Evolutionary conservation across 306 rosid species (phyloP), one percentile per base, ranked within the genome.

Genomic region (Gillenia trifoliata): DNA sequence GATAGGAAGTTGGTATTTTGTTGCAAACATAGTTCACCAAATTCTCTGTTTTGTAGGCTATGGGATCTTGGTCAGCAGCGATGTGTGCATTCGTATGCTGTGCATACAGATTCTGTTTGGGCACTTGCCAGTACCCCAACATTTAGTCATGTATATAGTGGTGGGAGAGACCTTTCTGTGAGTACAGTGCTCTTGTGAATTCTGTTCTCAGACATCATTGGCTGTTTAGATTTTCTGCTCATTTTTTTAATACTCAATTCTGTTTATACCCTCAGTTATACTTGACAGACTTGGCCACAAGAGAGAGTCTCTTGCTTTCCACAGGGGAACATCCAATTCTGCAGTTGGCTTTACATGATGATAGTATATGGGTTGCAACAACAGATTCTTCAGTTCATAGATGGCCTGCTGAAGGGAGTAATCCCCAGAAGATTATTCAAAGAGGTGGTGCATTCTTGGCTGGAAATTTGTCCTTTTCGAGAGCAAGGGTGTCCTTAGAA

Each of bases 41-140:
- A 66, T 31, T 70, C 61, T 74, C 69, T 76, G 30, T 79, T 81
- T 81, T 66, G 56, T 72, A 95, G 99, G 82, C 92, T 95, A 38
- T 95, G 99, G 99, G 99, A 95, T 90, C 91, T 95, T 83, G 96
- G 98, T 78, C 97, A 92, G 88, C 99, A 95, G 78, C 88, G 99
- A 75, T 95, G 99, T 75, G 78, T 95, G 80, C 99, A 95, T 87
- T 87, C 99, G 59, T 95, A 95, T 85, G 99, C 98, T 34, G 99
- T 95, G 78, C 99, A 95, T 85, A 92, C 98, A 40, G 99, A 95
- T 84, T 95, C 99, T 85, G 99, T 95, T 70, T 95, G 99, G 99
- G 91, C 99, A 72, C 98, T 95, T 83, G 99, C 96, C 54, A 95
- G 99, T 84, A 88, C 97, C 57, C 98, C 98, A 17, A 71, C 99